Percentiles rank a stretch among this genome's conserved stretches.
Evolutionary conservation across 176 grass and related monocot species (phyloP).

Genomic region (Oryza nivara): DNA sequence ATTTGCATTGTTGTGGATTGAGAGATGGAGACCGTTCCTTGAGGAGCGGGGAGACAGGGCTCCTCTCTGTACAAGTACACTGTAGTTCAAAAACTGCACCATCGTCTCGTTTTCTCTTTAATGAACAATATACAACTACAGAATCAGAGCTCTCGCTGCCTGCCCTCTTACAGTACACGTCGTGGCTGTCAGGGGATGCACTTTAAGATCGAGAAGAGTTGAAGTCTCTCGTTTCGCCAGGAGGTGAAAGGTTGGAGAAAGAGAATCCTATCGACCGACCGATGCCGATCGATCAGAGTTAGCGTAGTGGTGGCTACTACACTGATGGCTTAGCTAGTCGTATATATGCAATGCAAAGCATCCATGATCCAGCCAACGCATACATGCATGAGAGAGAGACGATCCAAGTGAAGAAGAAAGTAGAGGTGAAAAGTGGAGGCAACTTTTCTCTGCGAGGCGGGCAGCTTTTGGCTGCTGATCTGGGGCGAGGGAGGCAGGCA

Average conservation of each 20-base stretch:
- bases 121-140: neutral
- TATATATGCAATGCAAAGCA: too few species aligned
- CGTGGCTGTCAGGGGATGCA: neutral
- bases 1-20: neutral
- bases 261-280: neutral
- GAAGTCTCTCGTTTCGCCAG: neutral
- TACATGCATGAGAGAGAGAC: neutral
- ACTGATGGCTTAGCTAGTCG: neutral
- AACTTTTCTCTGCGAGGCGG: neutral
- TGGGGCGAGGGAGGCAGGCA: neutral
- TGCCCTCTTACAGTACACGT: neutral
- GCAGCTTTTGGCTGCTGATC: neutral
- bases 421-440: neutral
- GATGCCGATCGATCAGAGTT: neutral
- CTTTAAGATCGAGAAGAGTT: slow-evolving; percentile 1
- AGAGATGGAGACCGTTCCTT: too few species aligned
- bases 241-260: neutral
- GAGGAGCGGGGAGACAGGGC: neutral
- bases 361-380: too few species aligned
- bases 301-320: neutral
- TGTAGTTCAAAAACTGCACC: neutral
- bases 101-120: neutral
- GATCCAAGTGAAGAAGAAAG: neutral
- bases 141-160: neutral
- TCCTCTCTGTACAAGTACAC: neutral